phyloP scores from a whole-genome alignment of 2,329 filamentous ascomycete species.

The Onygenales sp. region DNA sequence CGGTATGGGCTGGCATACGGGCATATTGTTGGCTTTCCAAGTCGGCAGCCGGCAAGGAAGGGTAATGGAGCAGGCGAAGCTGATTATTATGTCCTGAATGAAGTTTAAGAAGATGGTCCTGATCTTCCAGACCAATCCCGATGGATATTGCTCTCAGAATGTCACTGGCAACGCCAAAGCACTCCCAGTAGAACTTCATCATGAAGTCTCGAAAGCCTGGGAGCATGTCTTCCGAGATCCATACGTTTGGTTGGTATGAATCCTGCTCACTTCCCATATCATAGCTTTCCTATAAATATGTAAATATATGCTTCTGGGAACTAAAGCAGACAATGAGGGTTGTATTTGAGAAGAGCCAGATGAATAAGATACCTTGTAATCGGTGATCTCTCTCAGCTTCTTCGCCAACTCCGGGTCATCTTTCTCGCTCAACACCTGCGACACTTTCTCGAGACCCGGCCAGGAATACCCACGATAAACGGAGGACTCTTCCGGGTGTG shows the following conservation, averaged over 20 bases:
- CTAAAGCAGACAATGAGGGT: slow-evolving; percentile 3
- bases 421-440: slow-evolving; percentile 34
- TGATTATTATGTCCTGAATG: slow-evolving; percentile 52
- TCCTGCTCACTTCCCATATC: slow-evolving; percentile 43
- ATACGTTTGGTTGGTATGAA: slow-evolving; percentile 39
- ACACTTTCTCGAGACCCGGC: slow-evolving; percentile 46
- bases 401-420: slow-evolving; percentile 33
- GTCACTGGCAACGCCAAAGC: slow-evolving; percentile 33
- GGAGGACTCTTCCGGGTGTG: slow-evolving; percentile 39
- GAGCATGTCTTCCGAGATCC: slow-evolving; percentile 37
- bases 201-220: slow-evolving; percentile 42
- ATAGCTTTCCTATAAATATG: slow-evolving; percentile 37
- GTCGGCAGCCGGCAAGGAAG: slow-evolving; percentile 36
- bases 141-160: slow-evolving; percentile 38
- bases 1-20: slow-evolving; percentile 45
- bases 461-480: slow-evolving; percentile 49
- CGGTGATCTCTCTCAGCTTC: slow-evolving; percentile 37
- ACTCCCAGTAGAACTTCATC: slow-evolving; percentile 41
- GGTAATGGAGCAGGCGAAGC: slow-evolving; percentile 52
- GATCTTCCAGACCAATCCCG: slow-evolving; percentile 39
- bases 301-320: neutral
- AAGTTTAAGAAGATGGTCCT: slow-evolving; percentile 36
- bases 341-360: neutral
- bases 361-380: slow-evolving; percentile 39
- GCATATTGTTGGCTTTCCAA: slow-evolving; percentile 36